Evolutionary conservation across 441 rosid species (phyloP), one percentile per base, ranked within the genome.

Genomic region (Brassica hybrid): DNA sequence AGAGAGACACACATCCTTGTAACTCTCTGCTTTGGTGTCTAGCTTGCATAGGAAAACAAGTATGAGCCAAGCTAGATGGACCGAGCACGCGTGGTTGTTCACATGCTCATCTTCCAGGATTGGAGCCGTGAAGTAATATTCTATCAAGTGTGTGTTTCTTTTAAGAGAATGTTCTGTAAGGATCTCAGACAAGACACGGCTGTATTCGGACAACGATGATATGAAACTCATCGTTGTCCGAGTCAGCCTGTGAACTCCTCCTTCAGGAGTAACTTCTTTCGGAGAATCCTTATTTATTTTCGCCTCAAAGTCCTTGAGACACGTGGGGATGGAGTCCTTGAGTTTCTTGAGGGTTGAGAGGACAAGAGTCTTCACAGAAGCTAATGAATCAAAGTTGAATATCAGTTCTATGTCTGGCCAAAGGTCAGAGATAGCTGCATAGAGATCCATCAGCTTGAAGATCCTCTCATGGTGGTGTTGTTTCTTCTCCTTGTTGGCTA

Each of bases 21-120:
- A 88, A 5, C 30, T 84, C 79, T 86, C 78, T 2, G 97, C 88
- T 76, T 88, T 94, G 6, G 79, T 80, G 83, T 92, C 97, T 14
- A 94, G 88, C 75, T 89, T 94, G 88, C 95, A 90, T 2, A 91
- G 76, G 13, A 91, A 88, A 67, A 82, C 83, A 0, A 92, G 84
- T 17, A 89, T 76, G 17, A 92, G 82, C 97, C 92, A 86, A 16
- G 93, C 86, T 16, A 92, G 69, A 14, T 86, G 89, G 11, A 65
- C 45, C 0, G 92, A 83, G 2, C 84, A 61, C 2, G 80, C 77
- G 45, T 86, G 76, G 2, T 75, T 80, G 14, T 69, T 67, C 16
- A 6, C 14, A 36, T 67, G 8, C 10, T 79, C 75, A 2, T 82
- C 83, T 54, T 69, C 50, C 19, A 71, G 61, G 48, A 70, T 61